Conservation (phyloP, 1,284 basidiomycete genomes). For the Porogramme epimiltina region DNA sequence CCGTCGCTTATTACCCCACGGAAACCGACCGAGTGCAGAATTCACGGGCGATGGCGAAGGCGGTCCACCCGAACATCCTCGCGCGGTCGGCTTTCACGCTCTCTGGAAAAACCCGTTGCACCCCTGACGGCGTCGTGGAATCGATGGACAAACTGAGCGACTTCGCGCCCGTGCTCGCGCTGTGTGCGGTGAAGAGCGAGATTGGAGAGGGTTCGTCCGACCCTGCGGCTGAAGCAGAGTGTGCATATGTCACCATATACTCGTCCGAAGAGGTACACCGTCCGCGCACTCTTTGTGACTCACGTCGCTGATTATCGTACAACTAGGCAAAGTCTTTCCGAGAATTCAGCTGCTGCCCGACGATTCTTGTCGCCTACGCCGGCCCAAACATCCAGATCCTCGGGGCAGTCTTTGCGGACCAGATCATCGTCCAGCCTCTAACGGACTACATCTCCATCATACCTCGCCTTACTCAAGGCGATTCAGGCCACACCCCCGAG, state of each 20-base stretch:
- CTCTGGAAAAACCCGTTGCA: neutral
- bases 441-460: conserved; percentile 8
- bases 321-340: conserved; percentile 2
- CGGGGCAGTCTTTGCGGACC: conserved; percentile 18
- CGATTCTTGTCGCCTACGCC: conserved; percentile 7
- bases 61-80: neutral
- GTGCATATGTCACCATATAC: conserved; percentile 8
- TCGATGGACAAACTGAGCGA: neutral
- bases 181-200: conserved; percentile 16
- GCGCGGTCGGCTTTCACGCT: neutral
- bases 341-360: conserved; percentile 13
- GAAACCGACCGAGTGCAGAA: neutral
- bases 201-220: conserved; percentile 14
- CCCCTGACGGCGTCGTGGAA: neutral
- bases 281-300: neutral
- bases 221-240: conserved; percentile 13
- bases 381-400: conserved; percentile 13
- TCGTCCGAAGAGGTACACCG: conserved; percentile 5
- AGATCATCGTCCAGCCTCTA: conserved; percentile 9
- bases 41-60: neutral
- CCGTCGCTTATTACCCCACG: neutral
- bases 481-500: neutral
- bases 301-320: no score
- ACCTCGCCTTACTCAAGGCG: neutral
- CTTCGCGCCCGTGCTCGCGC: neutral